A percentile compares a stretch with the other conserved stretches of the same genome.
phyloP scores from a whole-genome alignment of 768 basidiomycete species.

The Strobilomyces dryophilus region DNA sequence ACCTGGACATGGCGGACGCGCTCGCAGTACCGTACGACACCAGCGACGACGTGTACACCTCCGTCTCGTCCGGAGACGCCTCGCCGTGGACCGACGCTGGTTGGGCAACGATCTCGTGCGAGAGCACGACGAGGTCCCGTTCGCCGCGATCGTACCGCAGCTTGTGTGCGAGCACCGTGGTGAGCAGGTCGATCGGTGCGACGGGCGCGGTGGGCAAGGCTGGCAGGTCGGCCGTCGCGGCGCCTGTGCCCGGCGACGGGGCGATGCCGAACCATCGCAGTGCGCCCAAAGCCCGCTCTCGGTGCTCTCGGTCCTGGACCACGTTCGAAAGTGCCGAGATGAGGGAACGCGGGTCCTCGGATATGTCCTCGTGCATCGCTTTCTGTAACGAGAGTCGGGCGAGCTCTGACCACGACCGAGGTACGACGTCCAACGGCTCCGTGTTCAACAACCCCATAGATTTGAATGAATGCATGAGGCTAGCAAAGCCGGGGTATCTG shows the following conservation, averaged over 20 bases:
- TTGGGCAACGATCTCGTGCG: conserved; percentile 71
- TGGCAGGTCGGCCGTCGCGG: conserved; percentile 28
- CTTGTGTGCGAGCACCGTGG: conserved; percentile 64
- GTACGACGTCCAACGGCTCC: conserved; percentile 12
- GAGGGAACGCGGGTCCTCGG: conserved; percentile 31
- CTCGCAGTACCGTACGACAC: conserved; percentile 54
- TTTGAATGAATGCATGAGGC: conserved; percentile 69
- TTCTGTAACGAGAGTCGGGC: conserved; percentile 32
- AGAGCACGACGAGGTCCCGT: conserved; percentile 82
- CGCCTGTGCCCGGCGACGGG: not conserved
- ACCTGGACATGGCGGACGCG: conserved; percentile 84
- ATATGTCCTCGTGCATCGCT: conserved; percentile 22
- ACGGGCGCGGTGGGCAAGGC: conserved; percentile 39
- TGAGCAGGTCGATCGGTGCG: conserved; percentile 70
- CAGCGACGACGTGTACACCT: conserved; percentile 65
- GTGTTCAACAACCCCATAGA: conserved; percentile 62
- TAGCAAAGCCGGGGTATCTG: conserved; percentile 83
- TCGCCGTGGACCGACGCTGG: conserved; percentile 8
- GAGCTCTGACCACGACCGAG: conserved; percentile 34
- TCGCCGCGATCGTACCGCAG: conserved; percentile 68
- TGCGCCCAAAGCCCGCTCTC: conserved; percentile 34
- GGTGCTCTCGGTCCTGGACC: conserved; percentile 9
- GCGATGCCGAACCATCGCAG: conserved; percentile 39
- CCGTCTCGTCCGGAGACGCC: conserved; percentile 26
- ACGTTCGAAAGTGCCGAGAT: conserved; percentile 29